These are phyloP conservation scores for Lycium barbarum DNA, from an alignment of 257 asterid species.

Conservation along the genomic window DNA sequence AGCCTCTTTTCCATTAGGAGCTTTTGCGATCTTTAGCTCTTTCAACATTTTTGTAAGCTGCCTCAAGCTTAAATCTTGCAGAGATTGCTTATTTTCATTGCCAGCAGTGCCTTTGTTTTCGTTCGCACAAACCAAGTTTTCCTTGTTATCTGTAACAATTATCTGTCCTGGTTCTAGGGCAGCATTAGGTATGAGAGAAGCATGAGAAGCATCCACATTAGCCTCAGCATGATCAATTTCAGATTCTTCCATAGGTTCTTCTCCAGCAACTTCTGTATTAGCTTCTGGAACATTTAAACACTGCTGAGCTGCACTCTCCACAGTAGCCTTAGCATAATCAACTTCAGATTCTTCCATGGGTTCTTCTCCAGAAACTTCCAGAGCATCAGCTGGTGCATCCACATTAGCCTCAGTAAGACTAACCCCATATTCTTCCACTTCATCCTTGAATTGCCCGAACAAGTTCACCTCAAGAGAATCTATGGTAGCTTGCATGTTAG, in stretches of 20 bases:
- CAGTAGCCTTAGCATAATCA: background rate
- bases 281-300: conserved; percentile 1
- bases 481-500: conserved; percentile 18
- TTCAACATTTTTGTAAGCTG: conserved; percentile 33
- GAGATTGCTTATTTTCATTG: conserved; percentile 14
- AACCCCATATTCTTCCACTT: conserved; percentile 21
- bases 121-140: conserved; percentile 32
- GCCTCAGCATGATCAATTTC: background rate
- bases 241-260: conserved; percentile 6
- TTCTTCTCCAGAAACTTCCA: conserved; percentile 15
- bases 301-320: conserved; percentile 19
- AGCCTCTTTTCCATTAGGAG: conserved; percentile 23
- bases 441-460: background rate
- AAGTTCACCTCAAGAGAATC: background rate
- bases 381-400: background rate
- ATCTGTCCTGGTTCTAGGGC: background rate
- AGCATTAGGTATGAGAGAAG: conserved; percentile 5
- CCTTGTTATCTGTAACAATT: conserved; percentile 56
- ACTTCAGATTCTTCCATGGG: conserved; percentile 7
- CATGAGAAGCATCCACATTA: conserved; percentile 16
- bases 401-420: background rate
- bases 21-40: conserved; percentile 31
- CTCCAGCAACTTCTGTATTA: conserved; percentile 8
- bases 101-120: conserved; percentile 36
- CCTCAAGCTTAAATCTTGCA: conserved; percentile 46